A percentile compares a stretch with the other conserved stretches of the same genome.
These are phyloP conservation scores for Fusarium robinianum DNA, from an alignment of 2,329 filamentous ascomycete genomes.

Conservation along the genomic window DNA sequence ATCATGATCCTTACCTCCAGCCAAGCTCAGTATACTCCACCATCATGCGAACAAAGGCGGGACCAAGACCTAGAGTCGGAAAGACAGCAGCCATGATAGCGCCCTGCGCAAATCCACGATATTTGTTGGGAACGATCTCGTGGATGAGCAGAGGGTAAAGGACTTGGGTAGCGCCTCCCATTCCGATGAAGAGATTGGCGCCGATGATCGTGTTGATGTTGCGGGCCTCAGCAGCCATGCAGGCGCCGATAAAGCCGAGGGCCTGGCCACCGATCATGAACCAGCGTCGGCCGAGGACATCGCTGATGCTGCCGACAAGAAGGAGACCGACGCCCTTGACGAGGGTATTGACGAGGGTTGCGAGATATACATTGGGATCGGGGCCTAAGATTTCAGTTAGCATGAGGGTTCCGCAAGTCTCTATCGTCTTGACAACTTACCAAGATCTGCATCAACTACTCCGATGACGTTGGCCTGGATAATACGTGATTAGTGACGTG, in stretches of 20 bases:
- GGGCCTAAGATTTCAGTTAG: too few species aligned
- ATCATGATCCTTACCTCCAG: too few species aligned
- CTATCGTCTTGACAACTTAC: too few species aligned
- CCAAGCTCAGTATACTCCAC: slow-evolving; percentile 46
- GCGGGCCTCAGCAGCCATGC: slow-evolving; percentile 43
- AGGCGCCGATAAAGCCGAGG: slow-evolving; percentile 45
- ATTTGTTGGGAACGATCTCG: slow-evolving; percentile 50
- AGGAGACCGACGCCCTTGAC: slow-evolving; percentile 47
- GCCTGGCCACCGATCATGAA: slow-evolving; percentile 42
- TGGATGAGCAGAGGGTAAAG: slow-evolving; percentile 49
- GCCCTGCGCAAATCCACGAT: slow-evolving; percentile 44
- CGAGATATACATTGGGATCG: too few species aligned
- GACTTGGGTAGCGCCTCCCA: slow-evolving; percentile 48
- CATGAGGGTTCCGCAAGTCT: too few species aligned
- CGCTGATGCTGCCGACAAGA: slow-evolving; percentile 48
- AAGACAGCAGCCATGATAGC: slow-evolving; percentile 47
- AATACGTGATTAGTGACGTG: too few species aligned
- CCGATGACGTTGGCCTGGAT: too few species aligned
- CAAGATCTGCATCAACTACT: too few species aligned
- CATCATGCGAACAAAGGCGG: slow-evolving; percentile 52
- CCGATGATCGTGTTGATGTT: slow-evolving; percentile 45
- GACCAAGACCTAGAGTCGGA: slow-evolving; percentile 50
- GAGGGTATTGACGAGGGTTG: too few species aligned
- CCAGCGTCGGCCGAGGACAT: slow-evolving; percentile 50
- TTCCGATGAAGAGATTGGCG: slow-evolving; percentile 44